phyloP scores from a whole-genome alignment of 116 monocot genomes.

The Papilionanthe hybrid region DNA sequence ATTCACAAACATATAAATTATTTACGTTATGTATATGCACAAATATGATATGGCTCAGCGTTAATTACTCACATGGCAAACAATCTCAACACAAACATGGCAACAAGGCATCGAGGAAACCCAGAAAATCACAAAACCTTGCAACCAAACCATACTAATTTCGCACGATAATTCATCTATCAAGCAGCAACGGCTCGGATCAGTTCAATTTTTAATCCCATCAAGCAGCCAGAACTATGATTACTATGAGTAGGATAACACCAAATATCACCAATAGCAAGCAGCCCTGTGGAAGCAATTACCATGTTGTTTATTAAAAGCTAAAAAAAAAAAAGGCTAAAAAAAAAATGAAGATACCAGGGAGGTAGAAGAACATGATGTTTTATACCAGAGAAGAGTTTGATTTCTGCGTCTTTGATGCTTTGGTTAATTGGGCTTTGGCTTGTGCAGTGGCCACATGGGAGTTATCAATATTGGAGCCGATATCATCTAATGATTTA shows the following conservation, averaged over 20 bases:
- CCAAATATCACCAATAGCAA: conserved; percentile 46
- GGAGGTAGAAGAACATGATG: not conserved
- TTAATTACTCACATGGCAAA: too few relatives aligned
- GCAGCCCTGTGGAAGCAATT: conserved; percentile 20
- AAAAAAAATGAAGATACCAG: not conserved
- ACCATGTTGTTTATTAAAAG: not conserved
- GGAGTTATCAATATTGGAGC: conserved; percentile 30
- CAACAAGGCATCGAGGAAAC: too few relatives aligned
- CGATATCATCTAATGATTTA: conserved; percentile 33
- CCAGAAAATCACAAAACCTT: too few relatives aligned
- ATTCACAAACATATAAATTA: too few relatives aligned
- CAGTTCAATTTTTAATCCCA: not conserved
- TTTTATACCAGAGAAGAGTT: conserved; percentile 39
- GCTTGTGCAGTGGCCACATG: conserved; percentile 23
- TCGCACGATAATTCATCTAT: not conserved
- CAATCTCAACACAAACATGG: too few relatives aligned
- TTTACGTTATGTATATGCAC: too few relatives aligned
- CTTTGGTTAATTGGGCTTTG: conserved; percentile 28
- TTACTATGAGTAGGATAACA: conserved; percentile 36
- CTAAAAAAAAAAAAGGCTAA: too few relatives aligned
- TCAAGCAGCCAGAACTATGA: conserved; percentile 42
- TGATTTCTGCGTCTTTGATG: conserved; percentile 38
- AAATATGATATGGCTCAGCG: too few relatives aligned
- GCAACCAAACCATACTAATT: too few relatives aligned
- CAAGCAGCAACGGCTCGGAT: not conserved